Evolutionary conservation across 169 alveolate species (phyloP).

Genomic region (Eimeria acervulina): DNA sequence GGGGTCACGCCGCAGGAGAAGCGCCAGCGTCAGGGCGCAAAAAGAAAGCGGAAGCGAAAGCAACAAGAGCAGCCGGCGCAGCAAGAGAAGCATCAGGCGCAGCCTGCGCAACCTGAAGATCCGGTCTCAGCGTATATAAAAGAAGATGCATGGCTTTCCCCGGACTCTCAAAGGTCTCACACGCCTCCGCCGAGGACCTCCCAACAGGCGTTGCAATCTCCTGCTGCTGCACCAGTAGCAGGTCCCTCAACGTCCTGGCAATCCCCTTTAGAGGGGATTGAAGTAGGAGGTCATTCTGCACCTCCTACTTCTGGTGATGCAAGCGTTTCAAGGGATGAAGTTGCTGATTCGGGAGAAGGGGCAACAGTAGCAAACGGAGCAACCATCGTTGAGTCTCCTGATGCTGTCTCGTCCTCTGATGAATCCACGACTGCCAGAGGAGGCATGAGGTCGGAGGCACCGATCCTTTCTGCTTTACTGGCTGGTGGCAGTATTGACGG

Average conservation of each 20-base stretch:
- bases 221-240: background rate
- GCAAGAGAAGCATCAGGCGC: constrained; percentile 35
- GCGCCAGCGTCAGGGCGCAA: background rate
- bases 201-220: background rate
- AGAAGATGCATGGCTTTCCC: constrained; percentile 66
- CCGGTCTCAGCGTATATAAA: constrained; percentile 25
- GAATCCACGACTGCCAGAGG: background rate
- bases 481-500: background rate
- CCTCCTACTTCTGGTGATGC: background rate
- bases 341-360: background rate
- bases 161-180: background rate
- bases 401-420: background rate
- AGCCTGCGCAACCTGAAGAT: background rate
- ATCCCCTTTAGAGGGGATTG: background rate
- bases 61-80: background rate
- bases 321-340: background rate
- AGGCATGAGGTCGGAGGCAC: background rate
- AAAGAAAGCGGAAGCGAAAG: background rate
- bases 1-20: background rate
- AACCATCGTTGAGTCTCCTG: background rate
- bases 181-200: background rate
- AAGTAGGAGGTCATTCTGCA: background rate
- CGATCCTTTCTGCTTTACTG: background rate
- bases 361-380: background rate
- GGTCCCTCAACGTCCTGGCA: background rate